Evolutionary conservation across 1,139 yeast species (phyloP).

Genomic region (Debaryomyces udenii): DNA sequence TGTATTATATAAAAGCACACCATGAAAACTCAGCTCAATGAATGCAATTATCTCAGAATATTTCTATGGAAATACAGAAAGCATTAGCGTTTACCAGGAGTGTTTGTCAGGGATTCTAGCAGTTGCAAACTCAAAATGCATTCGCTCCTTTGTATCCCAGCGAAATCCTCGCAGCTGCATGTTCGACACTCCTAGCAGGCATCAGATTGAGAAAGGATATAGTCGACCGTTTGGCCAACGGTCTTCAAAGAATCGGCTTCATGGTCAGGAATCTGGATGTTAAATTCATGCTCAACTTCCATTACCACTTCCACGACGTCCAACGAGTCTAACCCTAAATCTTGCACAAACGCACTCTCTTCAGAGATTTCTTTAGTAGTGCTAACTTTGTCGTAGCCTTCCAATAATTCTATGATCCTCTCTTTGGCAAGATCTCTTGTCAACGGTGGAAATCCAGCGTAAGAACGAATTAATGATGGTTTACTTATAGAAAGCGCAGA

Average conservation of each 20-base stretch:
- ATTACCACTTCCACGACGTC: slow-evolving; percentile 89
- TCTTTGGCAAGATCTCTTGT: slow-evolving; percentile 72
- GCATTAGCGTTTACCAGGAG: too few relatives aligned
- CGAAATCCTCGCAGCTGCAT: not conserved
- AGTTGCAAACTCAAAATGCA: too few relatives aligned
- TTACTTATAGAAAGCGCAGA: slow-evolving; percentile 18
- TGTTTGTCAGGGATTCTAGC: not conserved
- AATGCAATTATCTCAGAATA: not conserved
- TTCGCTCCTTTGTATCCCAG: too few relatives aligned
- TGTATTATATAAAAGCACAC: not conserved
- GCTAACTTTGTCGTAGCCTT: slow-evolving; percentile 74
- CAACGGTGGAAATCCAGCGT: slow-evolving; percentile 67
- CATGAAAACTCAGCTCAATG: not conserved
- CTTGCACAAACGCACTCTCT: slow-evolving; percentile 66
- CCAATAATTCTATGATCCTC: slow-evolving; percentile 77
- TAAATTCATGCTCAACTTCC: slow-evolving; percentile 85
- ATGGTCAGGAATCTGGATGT: slow-evolving; percentile 80
- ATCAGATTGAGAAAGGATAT: slow-evolving; percentile 72
- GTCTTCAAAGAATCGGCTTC: slow-evolving; percentile 85
- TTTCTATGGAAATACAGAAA: too few relatives aligned
- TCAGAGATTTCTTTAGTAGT: slow-evolving; percentile 53
- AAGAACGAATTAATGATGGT: slow-evolving; percentile 40
- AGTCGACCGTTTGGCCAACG: slow-evolving; percentile 80
- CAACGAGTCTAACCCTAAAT: slow-evolving; percentile 82
- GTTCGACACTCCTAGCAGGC: slow-evolving; percentile 44